Percentiles rank a stretch among this genome's conserved stretches.
These are phyloP conservation scores for Fusarium luffae DNA, from an alignment of 2,329 filamentous ascomycete species.

Conservation along the genomic window DNA sequence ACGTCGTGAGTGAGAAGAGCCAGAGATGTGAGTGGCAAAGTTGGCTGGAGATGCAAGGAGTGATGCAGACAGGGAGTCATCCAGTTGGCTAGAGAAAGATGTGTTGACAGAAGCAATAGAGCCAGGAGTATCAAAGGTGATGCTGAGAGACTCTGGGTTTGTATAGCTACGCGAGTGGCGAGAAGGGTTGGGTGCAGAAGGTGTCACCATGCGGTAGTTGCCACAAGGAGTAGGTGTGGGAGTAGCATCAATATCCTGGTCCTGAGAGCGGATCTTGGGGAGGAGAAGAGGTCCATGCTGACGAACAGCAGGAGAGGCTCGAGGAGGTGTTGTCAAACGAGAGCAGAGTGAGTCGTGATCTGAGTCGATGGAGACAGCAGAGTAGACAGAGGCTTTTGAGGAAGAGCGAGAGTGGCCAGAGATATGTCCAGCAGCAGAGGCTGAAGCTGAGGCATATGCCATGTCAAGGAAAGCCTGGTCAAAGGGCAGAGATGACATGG, in stretches of 20 bases:
- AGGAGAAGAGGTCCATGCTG: constrained; percentile 83
- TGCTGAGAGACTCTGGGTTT: constrained; percentile 66
- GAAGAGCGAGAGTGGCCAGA: constrained; percentile 69
- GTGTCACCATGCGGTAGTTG: constrained; percentile 51
- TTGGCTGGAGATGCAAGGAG: constrained; percentile 75
- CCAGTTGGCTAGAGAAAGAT: constrained; percentile 54
- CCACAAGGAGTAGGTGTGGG: constrained; percentile 63
- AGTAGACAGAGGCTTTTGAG: constrained; percentile 74
- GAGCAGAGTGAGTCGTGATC: constrained; percentile 74
- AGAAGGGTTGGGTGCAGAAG: constrained; percentile 47
- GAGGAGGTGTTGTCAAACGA: constrained; percentile 73
- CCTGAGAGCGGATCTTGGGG: constrained; percentile 87
- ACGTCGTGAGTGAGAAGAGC: constrained; percentile 58
- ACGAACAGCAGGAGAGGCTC: constrained; percentile 75
- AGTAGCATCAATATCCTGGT: constrained; percentile 77
- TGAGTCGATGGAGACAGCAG: constrained; percentile 66
- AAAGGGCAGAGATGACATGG: constrained; percentile 59
- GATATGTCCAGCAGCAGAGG: constrained; percentile 40
- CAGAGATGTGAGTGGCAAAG: constrained; percentile 57
- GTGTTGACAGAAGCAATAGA: constrained; percentile 49
- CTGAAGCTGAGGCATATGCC: constrained; percentile 52
- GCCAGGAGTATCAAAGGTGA: constrained; percentile 47
- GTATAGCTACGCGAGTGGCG: constrained; percentile 69
- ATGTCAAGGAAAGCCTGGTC: constrained; percentile 68
- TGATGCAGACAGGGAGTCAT: constrained; percentile 53